Evolutionary conservation across 169 alveolate genomes (phyloP).

Genomic region (Perkinsus marinus): DNA sequence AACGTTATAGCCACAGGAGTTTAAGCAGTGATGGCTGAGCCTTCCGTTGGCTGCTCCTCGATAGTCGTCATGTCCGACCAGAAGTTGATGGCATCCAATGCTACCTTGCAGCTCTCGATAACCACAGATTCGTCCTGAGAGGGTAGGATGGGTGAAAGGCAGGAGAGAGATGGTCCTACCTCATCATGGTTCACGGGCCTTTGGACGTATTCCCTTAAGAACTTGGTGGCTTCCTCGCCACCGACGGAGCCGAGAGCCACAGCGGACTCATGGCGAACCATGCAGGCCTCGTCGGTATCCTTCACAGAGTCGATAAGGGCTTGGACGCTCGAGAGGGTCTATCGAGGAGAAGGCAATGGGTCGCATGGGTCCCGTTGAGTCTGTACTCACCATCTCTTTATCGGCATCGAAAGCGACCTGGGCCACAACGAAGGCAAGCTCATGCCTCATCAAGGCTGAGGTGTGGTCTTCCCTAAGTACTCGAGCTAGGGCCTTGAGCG

Average conservation of each 20-base stretch:
- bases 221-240: not conserved
- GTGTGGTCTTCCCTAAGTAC: not conserved
- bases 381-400: not conserved
- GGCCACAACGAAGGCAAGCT: not conserved
- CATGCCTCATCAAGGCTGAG: not conserved
- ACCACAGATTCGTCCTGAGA: not conserved
- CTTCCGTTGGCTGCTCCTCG: too few species aligned
- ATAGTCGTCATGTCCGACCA: not conserved
- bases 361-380: not conserved
- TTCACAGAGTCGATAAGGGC: not conserved
- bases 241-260: not conserved
- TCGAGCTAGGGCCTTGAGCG: not conserved
- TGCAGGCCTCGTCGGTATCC: not conserved
- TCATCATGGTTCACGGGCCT: not conserved
- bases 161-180: too few species aligned
- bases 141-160: too few species aligned
- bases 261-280: not conserved
- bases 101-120: not conserved
- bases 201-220: not conserved
- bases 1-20: too few species aligned
- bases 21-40: too few species aligned
- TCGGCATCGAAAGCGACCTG: not conserved
- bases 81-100: not conserved
- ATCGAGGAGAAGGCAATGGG: not conserved
- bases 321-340: not conserved